phyloP scores from a whole-genome alignment of 805 yeast genomes.

The Komagataella kurtzmanii region DNA sequence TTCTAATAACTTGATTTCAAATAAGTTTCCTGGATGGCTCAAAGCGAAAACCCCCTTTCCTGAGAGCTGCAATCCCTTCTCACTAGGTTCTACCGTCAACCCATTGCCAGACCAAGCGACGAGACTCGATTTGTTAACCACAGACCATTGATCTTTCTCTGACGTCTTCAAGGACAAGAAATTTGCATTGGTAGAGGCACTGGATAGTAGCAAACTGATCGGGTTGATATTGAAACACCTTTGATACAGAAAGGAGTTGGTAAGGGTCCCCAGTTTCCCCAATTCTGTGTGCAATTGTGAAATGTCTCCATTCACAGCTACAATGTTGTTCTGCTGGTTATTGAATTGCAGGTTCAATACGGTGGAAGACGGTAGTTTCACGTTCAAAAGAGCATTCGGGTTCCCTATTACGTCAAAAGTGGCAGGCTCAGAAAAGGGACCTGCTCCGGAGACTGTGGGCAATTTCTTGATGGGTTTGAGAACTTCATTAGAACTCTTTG shows the following conservation, averaged over 20 bases:
- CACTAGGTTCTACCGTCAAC: slow-evolving; percentile 10
- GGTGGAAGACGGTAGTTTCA: slow-evolving; percentile 28
- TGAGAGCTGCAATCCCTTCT: slow-evolving; percentile 8
- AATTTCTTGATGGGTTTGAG: slow-evolving; percentile 11
- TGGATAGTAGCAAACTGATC: slow-evolving; percentile 20
- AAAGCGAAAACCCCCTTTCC: slow-evolving; percentile 29
- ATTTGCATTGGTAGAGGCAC: slow-evolving; percentile 18
- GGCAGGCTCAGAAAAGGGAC: slow-evolving; percentile 31
- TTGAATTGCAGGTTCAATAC: slow-evolving; percentile 20
- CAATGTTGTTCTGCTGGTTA: slow-evolving; percentile 23
- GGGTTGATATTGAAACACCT: slow-evolving; percentile 18
- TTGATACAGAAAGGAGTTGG: slow-evolving; percentile 16
- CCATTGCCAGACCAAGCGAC: slow-evolving; percentile 35
- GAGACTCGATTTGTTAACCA: slow-evolving; percentile 20
- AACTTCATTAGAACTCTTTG: background rate
- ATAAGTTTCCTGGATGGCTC: slow-evolving; percentile 23
- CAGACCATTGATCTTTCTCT: slow-evolving; percentile 18
- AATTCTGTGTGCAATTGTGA: slow-evolving; percentile 15
- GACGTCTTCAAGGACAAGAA: slow-evolving; percentile 17
- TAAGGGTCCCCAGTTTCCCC: slow-evolving; percentile 7
- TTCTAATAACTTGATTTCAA: slow-evolving; percentile 20
- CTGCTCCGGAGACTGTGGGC: slow-evolving; percentile 28
- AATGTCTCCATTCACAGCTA: slow-evolving; percentile 31
- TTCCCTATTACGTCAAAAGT: slow-evolving; percentile 26
- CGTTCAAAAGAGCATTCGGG: slow-evolving; percentile 23